These are phyloP conservation scores for Phialocephala subalpina DNA, from an alignment of 2,329 filamentous ascomycete species.

Conservation along the genomic window DNA sequence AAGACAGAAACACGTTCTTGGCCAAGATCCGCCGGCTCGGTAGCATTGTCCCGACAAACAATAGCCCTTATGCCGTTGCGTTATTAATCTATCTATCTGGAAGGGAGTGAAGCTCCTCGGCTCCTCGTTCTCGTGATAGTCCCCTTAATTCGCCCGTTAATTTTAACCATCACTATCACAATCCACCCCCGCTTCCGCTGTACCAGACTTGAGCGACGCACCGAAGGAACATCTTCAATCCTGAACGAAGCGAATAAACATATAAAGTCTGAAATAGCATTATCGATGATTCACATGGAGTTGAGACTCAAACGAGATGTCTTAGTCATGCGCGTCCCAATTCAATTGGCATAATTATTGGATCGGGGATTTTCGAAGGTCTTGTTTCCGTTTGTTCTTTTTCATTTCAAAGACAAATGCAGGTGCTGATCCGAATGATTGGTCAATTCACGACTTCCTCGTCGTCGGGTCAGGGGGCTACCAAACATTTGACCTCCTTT, in stretches of 20 bases:
- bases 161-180: neutral
- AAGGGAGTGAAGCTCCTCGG: neutral
- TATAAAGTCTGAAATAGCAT: neutral
- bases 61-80: neutral
- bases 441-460: conserved; percentile 4
- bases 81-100: conserved; percentile 3
- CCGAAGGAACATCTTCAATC: conserved; percentile 5
- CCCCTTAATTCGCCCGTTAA: neutral
- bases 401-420: neutral
- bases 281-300: neutral
- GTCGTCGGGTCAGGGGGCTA: neutral
- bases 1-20: neutral
- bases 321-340: neutral
- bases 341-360: conserved; percentile 1
- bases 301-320: neutral
- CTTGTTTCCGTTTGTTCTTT: conserved; percentile 13
- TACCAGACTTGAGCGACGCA: conserved; percentile 2
- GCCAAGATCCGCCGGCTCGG: neutral
- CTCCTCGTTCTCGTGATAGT: neutral
- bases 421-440: conserved; percentile 8
- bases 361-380: neutral
- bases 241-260: neutral
- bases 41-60: neutral
- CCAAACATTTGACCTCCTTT: neutral
- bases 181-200: neutral